Conservation (phyloP, 2,329 filamentous ascomycete species). For the Fusarium succisae region DNA sequence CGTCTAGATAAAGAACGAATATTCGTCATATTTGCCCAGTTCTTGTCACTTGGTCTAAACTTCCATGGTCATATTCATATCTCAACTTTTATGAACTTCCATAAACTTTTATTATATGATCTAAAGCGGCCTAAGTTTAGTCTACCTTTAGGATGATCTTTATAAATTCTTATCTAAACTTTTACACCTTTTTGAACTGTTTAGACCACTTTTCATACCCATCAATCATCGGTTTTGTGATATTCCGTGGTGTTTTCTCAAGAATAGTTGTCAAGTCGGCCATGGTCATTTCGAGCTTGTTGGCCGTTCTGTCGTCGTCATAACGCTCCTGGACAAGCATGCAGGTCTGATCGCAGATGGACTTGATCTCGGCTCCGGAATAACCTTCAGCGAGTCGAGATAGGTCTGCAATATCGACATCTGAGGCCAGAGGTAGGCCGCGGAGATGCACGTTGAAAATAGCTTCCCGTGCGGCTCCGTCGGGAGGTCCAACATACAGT, state of each 20-base stretch:
- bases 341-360: conserved; percentile 59
- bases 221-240: conserved; percentile 66
- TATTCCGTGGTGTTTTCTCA: conserved; percentile 61
- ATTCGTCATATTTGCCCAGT: not conserved
- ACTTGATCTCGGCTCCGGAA: conserved; percentile 83
- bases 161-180: not conserved
- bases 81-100: not conserved
- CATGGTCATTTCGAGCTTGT: conserved; percentile 51
- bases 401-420: conserved; percentile 73
- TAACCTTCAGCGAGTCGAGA: conserved; percentile 76
- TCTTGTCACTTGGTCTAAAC: not conserved
- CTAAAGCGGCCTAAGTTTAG: not conserved
- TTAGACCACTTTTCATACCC: conserved; percentile 67
- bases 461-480: conserved; percentile 75
- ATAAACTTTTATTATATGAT: not conserved
- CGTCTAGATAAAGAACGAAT: conserved; percentile 12
- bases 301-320: conserved; percentile 43
- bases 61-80: no score
- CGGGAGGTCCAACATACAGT: conserved; percentile 86
- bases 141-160: not conserved
- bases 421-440: conserved; percentile 65
- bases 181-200: conserved; percentile 47
- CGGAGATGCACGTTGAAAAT: conserved; percentile 77
- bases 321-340: conserved; percentile 53
- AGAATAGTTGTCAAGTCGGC: conserved; percentile 57